Percentiles rank a stretch among this genome's conserved stretches.
Conservation (phyloP, 169 alveolate genomes). For the Plasmodium knowlesi region DNA sequence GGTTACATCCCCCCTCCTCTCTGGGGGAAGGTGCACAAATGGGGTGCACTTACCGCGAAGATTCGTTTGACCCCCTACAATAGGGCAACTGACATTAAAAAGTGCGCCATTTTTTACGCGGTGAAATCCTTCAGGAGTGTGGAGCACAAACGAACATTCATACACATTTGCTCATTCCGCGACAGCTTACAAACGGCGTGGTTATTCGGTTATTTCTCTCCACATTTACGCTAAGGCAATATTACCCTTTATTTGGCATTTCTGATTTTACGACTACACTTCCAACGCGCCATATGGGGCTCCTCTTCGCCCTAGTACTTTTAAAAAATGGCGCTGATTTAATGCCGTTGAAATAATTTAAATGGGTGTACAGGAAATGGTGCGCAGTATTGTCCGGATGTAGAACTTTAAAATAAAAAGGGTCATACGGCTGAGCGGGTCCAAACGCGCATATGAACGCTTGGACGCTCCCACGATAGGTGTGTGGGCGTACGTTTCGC, state of each 20-base stretch:
- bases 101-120: background rate
- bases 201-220: background rate
- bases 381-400: background rate
- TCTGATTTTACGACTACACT: background rate
- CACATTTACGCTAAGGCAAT: background rate
- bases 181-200: background rate
- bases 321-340: background rate
- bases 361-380: background rate
- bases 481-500: background rate
- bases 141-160: background rate
- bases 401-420: background rate
- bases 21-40: background rate
- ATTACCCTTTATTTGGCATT: background rate
- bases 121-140: background rate
- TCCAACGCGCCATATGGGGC: background rate
- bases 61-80: background rate
- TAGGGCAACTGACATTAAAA: background rate
- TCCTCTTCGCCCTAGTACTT: background rate
- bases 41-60: background rate
- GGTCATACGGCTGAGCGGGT: background rate
- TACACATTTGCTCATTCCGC: background rate
- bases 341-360: background rate
- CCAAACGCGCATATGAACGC: background rate
- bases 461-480: background rate
- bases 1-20: background rate